Conservation (phyloP, 768 basidiomycete genomes). For the Suillus hirtellus region DNA sequence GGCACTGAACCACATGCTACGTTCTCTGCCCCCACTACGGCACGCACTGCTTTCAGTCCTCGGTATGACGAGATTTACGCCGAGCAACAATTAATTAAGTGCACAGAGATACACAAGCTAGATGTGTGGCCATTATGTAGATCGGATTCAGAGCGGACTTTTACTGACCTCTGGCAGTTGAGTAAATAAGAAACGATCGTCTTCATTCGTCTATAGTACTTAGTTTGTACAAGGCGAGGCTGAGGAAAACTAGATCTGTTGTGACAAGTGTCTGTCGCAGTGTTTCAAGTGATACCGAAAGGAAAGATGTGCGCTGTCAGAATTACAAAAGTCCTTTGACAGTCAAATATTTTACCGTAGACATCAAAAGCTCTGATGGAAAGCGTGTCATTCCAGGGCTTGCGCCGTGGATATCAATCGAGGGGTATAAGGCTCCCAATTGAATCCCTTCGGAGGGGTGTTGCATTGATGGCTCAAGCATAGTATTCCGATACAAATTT, state of each 20-base stretch:
- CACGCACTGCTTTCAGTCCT: not conserved
- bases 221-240: not conserved
- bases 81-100: not conserved
- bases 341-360: not conserved
- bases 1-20: not conserved
- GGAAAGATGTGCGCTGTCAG: not conserved
- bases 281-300: not conserved
- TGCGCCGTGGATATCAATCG: not conserved
- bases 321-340: not conserved
- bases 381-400: not conserved
- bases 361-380: not conserved
- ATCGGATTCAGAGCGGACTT: too few relatives aligned
- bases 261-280: not conserved
- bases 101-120: not conserved
- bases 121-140: too few relatives aligned
- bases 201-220: not conserved
- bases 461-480: constrained; percentile 16
- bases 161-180: too few relatives aligned
- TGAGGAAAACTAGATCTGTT: not conserved
- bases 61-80: not conserved
- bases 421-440: not conserved
- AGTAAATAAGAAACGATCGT: not conserved
- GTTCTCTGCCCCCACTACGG: not conserved
- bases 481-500: constrained; percentile 48
- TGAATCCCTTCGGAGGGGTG: not conserved